Base-by-base conservation (phyloP, 2,329 filamentous ascomycete species). In the Madurella fahalii region DNA sequence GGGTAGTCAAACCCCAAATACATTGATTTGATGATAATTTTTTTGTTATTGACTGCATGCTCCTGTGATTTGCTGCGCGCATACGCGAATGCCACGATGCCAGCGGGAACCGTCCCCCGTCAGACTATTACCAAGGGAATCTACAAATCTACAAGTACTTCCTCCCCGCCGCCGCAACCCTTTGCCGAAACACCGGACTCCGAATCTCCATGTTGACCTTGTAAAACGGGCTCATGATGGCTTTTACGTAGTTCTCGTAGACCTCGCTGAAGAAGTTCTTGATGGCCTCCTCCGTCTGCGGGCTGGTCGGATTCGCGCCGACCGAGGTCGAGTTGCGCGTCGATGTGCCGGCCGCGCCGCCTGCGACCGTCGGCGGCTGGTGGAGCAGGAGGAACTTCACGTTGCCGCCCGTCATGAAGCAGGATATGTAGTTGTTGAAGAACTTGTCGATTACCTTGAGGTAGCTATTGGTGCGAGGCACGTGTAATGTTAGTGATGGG, bases 141-240 rank as follows among this genome's bases (percentile, higher is more conserved):
- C 8, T 31, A 13, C 31, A 7, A 16, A 15, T 17, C 79, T 72
- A 96, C 55, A 96, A 71, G 74, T 94, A 96, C 72, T 97, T 99
- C 74, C 90, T 90, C 62, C 91, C 94, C 0, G 93, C 93, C 2
- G 90, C 90, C 1, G 84, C 85, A 17, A 99, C 91, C 66, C 89
- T 83, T 53, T 82, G 77, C 62, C 89, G 81, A 70, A 99, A 99
- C 1, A 96, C 82, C 0, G 90, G 88, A 71, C 92, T 97, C 67
- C 80, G 84, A 50, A 99, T 85, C 63, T 89, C 86, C 79, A 88
- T 88, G 61, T 95, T 93, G 52, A 87, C 83, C 51, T 81, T 80
- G 75, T 96, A 97, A 71, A 99, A 99, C 0, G 94, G 94, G 68
- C 85, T 97, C 94, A 99, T 97, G 54, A 92, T 85, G 12, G 92